A percentile compares a stretch with the other conserved stretches of the same genome.
phyloP scores from a whole-genome alignment of 2,329 filamentous ascomycete species.

The Sclerotinia glacialis region DNA sequence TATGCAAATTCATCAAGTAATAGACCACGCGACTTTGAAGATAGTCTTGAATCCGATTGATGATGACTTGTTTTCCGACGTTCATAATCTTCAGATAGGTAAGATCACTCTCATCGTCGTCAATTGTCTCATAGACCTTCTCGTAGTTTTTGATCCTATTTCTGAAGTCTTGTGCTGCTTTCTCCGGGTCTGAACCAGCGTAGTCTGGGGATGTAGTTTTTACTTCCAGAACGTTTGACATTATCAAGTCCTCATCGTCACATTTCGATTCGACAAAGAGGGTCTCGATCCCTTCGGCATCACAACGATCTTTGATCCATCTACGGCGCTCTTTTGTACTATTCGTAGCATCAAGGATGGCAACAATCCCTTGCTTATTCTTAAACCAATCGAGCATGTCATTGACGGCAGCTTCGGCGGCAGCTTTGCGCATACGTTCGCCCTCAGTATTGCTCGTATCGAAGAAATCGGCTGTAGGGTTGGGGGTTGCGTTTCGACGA shows the following conservation, averaged over 20 bases:
- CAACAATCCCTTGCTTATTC: conserved; percentile 74
- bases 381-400: conserved; percentile 96
- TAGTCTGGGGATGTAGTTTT: conserved; percentile 98
- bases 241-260: conserved; percentile 92
- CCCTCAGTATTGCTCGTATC: conserved; percentile 86
- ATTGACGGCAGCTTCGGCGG: conserved; percentile 84
- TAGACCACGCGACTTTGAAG: conserved; percentile 95
- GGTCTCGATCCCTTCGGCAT: conserved; percentile 76
- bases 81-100: conserved; percentile 98
- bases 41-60: conserved; percentile 97
- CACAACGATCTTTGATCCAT: conserved; percentile 85
- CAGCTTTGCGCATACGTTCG: conserved; percentile 81
- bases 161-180: conserved; percentile 85
- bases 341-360: conserved; percentile 95
- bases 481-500: conserved; percentile 82
- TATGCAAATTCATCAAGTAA: conserved; percentile 98
- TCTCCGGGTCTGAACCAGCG: conserved; percentile 86
- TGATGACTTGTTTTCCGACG: conserved; percentile 92
- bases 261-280: conserved; percentile 97
- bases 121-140: conserved; percentile 91
- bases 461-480: conserved; percentile 92
- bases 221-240: conserved; percentile 96
- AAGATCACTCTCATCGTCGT: conserved; percentile 80
- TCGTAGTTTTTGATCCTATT: conserved; percentile 96
- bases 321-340: conserved; percentile 84